Conservation (phyloP, 176 grass and related monocot genomes). For the Triticum timopheevii region DNA sequence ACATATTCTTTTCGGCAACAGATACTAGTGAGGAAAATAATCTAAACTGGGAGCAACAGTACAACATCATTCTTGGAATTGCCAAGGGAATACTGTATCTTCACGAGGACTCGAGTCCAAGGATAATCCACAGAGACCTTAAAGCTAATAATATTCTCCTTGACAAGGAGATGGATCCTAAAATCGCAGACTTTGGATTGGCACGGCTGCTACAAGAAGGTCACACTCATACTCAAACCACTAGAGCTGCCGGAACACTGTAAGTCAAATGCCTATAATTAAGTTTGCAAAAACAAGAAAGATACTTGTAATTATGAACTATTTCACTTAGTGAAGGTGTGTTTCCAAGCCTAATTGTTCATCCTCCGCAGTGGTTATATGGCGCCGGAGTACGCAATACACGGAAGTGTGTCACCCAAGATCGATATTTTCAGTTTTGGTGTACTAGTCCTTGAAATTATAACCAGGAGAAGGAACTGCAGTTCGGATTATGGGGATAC, state of each 20-base stretch:
- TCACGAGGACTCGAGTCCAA: conserved; percentile 43
- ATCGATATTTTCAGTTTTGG: conserved; percentile 55
- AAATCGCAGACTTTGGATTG: conserved; percentile 53
- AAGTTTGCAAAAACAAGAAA: neutral
- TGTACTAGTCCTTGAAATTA: conserved; percentile 50
- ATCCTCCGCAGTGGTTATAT: conserved; percentile 42
- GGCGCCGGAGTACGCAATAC: conserved; percentile 29
- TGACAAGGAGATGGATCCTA: conserved; percentile 34
- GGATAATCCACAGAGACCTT: conserved; percentile 52
- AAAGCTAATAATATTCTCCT: conserved; percentile 51
- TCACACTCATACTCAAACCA: conserved; percentile 22
- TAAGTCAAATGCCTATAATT: neutral
- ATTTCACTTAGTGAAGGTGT: neutral
- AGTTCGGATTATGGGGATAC: neutral
- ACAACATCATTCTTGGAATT: conserved; percentile 50
- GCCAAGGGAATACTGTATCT: conserved; percentile 57
- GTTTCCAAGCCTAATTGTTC: conserved; percentile 1
- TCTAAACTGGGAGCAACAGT: conserved; percentile 30
- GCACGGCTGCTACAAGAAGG: conserved; percentile 38
- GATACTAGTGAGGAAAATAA: neutral
- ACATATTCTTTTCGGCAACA: neutral
- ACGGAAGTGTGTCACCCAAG: conserved; percentile 37
- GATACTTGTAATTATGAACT: neutral
- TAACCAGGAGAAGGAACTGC: conserved; percentile 39
- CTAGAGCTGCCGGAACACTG: conserved; percentile 37